phyloP scores from a whole-genome alignment of 192 early-diverging fungal genomes.

The Podila horticola region DNA sequence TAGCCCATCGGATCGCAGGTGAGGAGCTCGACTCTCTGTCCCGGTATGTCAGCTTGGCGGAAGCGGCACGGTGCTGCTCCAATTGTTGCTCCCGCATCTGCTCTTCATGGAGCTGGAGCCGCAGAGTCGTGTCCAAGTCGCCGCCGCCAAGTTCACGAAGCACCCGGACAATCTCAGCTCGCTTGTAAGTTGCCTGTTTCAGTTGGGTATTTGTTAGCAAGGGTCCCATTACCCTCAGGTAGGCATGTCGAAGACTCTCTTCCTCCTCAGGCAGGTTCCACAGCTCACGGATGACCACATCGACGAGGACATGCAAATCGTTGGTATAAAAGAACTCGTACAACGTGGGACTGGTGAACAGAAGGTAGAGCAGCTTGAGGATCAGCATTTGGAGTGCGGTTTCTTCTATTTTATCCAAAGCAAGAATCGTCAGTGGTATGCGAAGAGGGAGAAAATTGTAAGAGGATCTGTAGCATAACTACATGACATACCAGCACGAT shows the following conservation, averaged over 20 bases:
- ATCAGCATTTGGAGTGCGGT: slow-evolving; percentile 63
- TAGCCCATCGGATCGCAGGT: background rate
- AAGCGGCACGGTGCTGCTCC: background rate
- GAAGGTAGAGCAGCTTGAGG: slow-evolving; percentile 74
- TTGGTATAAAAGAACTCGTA: slow-evolving; percentile 91
- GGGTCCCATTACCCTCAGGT: slow-evolving; percentile 72
- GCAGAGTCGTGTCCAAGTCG: slow-evolving; percentile 12
- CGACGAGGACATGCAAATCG: slow-evolving; percentile 87
- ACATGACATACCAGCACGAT: slow-evolving; percentile 76
- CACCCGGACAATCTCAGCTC: slow-evolving; percentile 55
- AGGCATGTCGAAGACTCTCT: slow-evolving; percentile 74
- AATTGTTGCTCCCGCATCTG: slow-evolving; percentile 8
- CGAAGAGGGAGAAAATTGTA: background rate
- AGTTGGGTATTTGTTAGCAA: slow-evolving; percentile 73
- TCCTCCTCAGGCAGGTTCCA: slow-evolving; percentile 76
- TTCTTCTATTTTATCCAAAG: slow-evolving; percentile 56
- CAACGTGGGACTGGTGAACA: slow-evolving; percentile 67
- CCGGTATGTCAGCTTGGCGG: slow-evolving; percentile 19
- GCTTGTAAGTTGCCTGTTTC: slow-evolving; percentile 55
- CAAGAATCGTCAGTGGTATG: background rate
- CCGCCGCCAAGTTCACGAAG: slow-evolving; percentile 54
- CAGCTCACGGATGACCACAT: slow-evolving; percentile 87
- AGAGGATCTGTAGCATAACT: background rate
- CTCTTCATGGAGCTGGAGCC: slow-evolving; percentile 27
- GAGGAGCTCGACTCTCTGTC: slow-evolving; percentile 31